A percentile compares a stretch with the other conserved stretches of the same genome.
Conservation (phyloP, 768 basidiomycete genomes). For the Suillus fuscotomentosus region DNA sequence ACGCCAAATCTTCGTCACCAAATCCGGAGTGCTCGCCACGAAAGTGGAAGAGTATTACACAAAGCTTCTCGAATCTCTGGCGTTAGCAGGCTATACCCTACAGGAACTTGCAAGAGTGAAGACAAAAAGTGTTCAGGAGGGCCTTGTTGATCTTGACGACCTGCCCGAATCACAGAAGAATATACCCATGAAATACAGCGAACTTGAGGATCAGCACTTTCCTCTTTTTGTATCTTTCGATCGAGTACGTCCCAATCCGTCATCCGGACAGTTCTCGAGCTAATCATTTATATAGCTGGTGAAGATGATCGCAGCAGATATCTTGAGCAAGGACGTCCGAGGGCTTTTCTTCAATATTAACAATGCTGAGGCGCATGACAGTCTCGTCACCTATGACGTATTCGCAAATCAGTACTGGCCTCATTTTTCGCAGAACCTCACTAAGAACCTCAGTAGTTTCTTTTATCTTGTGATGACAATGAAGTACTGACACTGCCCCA, state of each 20-base stretch:
- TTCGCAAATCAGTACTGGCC: slow-evolving; percentile 60
- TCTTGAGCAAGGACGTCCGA: slow-evolving; percentile 30
- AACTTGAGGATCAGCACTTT: slow-evolving; percentile 58
- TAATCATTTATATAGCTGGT: slow-evolving; percentile 14
- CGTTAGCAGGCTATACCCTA: slow-evolving; percentile 32
- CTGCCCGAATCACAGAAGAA: slow-evolving; percentile 24
- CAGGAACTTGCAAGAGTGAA: slow-evolving; percentile 37
- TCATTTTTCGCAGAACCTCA: slow-evolving; percentile 49
- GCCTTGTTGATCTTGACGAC: slow-evolving; percentile 36
- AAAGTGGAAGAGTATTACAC: slow-evolving; percentile 70
- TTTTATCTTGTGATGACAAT: not conserved
- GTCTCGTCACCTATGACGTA: slow-evolving; percentile 41
- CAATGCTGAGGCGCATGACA: slow-evolving; percentile 17
- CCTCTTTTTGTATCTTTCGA: slow-evolving; percentile 71
- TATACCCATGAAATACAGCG: slow-evolving; percentile 50
- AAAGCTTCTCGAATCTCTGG: slow-evolving; percentile 47
- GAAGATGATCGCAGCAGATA: slow-evolving; percentile 25
- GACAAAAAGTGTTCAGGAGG: slow-evolving; percentile 23
- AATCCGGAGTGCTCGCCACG: slow-evolving; percentile 61
- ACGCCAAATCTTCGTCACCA: slow-evolving; percentile 71
- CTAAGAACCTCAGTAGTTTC: slow-evolving; percentile 50
- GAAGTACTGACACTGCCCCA: not conserved
- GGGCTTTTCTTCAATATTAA: slow-evolving; percentile 13
- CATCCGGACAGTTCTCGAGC: not conserved
- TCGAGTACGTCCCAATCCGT: slow-evolving; percentile 36